These are phyloP conservation scores for Vararia minispora DNA, from an alignment of 768 basidiomycete genomes.

Conservation along the genomic window DNA sequence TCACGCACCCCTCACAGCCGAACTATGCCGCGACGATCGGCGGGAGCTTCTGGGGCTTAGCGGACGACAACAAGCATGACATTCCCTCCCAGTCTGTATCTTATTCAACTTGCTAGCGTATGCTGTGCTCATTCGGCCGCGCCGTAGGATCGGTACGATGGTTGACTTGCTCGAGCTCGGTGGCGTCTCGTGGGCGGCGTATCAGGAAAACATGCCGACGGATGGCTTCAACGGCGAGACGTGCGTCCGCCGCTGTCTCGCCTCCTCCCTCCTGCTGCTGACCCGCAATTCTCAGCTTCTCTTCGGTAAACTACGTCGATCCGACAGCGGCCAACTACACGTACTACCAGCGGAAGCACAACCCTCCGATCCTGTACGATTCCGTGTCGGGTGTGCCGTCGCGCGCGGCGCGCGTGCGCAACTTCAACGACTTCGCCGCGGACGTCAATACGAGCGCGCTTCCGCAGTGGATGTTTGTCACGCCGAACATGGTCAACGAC, in stretches of 20 bases:
- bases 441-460: slow-evolving; percentile 37
- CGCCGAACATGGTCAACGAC: slow-evolving; percentile 49
- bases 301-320: slow-evolving; percentile 25
- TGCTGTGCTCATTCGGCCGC: no score
- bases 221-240: slow-evolving; percentile 37
- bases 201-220: slow-evolving; percentile 44
- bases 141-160: slow-evolving; percentile 47
- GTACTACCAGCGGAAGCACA: slow-evolving; percentile 45
- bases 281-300: no score
- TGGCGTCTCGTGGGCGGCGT: slow-evolving; percentile 44
- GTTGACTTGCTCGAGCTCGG: slow-evolving; percentile 47
- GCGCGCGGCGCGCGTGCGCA: slow-evolving; percentile 35
- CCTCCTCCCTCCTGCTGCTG: no score
- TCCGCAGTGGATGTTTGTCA: slow-evolving; percentile 51
- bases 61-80: slow-evolving; percentile 27
- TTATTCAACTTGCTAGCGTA: no score
- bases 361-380: slow-evolving; percentile 39
- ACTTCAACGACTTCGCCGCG: no score
- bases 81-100: slow-evolving; percentile 16
- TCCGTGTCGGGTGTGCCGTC: slow-evolving; percentile 29
- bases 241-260: no score
- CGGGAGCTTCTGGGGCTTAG: slow-evolving; percentile 44
- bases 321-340: no score
- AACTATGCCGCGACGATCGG: slow-evolving; percentile 42
- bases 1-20: slow-evolving; percentile 53